Percentiles rank a stretch among this genome's conserved stretches.
phyloP scores from a whole-genome alignment of 2,329 filamentous ascomycete genomes.

The Xylariaceae sp. region DNA sequence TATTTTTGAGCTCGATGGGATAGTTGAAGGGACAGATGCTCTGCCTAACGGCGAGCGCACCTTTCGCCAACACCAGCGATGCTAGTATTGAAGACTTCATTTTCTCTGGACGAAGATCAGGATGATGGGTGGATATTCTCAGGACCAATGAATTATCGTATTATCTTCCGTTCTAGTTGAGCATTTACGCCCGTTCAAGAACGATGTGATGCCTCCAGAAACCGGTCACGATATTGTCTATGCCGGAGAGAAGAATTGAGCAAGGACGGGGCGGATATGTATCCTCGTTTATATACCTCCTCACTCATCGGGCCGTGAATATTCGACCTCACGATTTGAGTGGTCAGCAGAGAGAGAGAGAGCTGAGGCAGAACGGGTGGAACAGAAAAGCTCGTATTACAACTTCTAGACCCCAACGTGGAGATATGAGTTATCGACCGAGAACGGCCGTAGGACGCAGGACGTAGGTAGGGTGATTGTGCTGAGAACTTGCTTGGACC shows the following conservation, averaged over 20 bases:
- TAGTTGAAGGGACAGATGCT: constrained; percentile 23
- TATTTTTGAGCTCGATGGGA: constrained; percentile 17
- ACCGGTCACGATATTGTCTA: background rate
- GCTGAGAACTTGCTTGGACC: too few relatives aligned
- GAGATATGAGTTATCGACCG: background rate
- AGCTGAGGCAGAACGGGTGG: background rate
- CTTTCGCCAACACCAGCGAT: constrained; percentile 13
- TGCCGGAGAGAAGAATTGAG: background rate
- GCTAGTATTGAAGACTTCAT: constrained; percentile 12
- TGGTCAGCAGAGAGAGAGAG: background rate
- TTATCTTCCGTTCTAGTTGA: background rate
- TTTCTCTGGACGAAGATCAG: background rate
- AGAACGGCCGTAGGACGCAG: background rate
- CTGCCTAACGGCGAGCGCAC: constrained; percentile 4
- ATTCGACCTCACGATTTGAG: background rate
- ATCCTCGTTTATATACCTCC: background rate
- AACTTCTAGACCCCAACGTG: background rate
- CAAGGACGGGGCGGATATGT: background rate
- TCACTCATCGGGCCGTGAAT: background rate
- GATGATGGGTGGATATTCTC: background rate
- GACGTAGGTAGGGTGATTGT: too few relatives aligned
- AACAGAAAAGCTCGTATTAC: background rate
- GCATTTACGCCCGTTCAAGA: background rate
- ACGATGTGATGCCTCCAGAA: background rate
- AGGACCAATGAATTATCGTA: too few relatives aligned